Percentiles rank a stretch among this genome's conserved stretches.
phyloP scores from a whole-genome alignment of 202 grass and related monocot species.

The Dendrocalamus latiflorus region DNA sequence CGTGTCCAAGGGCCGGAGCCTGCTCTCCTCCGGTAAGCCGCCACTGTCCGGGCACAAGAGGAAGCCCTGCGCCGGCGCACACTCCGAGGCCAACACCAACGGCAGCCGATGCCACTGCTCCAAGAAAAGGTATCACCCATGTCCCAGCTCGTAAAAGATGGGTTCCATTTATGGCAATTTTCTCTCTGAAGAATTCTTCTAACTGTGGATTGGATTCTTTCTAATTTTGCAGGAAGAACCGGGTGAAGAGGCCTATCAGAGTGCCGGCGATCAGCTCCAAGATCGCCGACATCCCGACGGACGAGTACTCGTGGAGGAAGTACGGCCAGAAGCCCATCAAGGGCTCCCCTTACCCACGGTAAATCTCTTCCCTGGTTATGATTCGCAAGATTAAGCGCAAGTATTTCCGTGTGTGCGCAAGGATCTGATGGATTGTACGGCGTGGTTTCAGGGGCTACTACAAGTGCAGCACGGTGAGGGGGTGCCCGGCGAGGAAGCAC shows the following conservation, averaged over 20 bases:
- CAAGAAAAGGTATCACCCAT: constrained; percentile 59
- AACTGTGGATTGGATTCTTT: neutral
- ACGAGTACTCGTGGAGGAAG: constrained; percentile 96
- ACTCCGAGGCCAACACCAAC: too few species aligned
- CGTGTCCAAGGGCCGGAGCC: too few species aligned
- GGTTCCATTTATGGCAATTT: neutral
- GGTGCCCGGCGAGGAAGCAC: constrained; percentile 89
- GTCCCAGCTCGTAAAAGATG: neutral
- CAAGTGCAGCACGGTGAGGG: constrained; percentile 84
- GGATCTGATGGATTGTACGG: neutral
- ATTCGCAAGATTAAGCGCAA: neutral
- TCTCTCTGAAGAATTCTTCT: neutral
- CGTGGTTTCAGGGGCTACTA: constrained; percentile 71
- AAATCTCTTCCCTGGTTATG: neutral
- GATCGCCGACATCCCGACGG: constrained; percentile 83
- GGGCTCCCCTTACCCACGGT: constrained; percentile 97
- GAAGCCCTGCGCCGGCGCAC: too few species aligned
- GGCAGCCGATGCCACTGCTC: constrained; percentile 83
- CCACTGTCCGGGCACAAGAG: too few species aligned
- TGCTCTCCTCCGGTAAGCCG: too few species aligned
- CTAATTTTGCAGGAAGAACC: constrained; percentile 42
- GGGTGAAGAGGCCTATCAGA: constrained; percentile 62
- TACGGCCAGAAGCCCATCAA: constrained; percentile 99
- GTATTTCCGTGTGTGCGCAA: neutral
- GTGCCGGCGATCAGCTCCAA: constrained; percentile 87